Evolutionary conservation across 2,329 filamentous ascomycete genomes (phyloP).

Genomic region (Botrytis fabae): DNA sequence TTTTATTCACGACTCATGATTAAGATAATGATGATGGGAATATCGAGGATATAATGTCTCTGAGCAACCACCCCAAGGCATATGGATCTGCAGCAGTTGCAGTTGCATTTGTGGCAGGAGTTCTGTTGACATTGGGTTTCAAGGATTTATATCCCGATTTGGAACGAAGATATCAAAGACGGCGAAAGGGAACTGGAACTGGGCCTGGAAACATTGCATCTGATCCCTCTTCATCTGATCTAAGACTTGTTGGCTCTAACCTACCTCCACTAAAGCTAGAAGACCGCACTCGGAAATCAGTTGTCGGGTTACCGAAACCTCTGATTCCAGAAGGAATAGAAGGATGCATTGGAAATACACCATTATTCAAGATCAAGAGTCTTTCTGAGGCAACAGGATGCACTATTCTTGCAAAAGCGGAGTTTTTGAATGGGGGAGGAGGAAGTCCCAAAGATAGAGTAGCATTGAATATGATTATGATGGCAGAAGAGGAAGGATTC

Average conservation of each 20-base stretch:
- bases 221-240: constrained; percentile 27
- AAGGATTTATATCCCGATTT: constrained; percentile 79
- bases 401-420: constrained; percentile 87
- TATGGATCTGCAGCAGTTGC: constrained; percentile 67
- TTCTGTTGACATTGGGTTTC: constrained; percentile 72
- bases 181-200: constrained; percentile 35
- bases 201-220: constrained; percentile 23
- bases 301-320: constrained; percentile 29
- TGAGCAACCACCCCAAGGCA: constrained; percentile 60
- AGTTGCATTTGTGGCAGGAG: constrained; percentile 74
- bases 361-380: constrained; percentile 80
- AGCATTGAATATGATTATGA: constrained; percentile 81
- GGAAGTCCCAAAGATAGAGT: constrained; percentile 95
- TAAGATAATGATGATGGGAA: constrained; percentile 22
- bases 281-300: constrained; percentile 51
- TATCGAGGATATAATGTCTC: constrained; percentile 50
- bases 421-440: constrained; percentile 94
- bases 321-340: constrained; percentile 77
- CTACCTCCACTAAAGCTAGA: constrained; percentile 53
- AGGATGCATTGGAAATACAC: constrained; percentile 90
- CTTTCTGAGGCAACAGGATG: constrained; percentile 86
- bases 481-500: constrained; percentile 76
- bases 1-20: constrained; percentile 3
- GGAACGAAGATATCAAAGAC: constrained; percentile 61
- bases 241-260: constrained; percentile 37